Evolutionary conservation across 2,329 filamentous ascomycete genomes (phyloP), one percentile per base, ranked within the genome.

Genomic region (Pezicula neosporulosa): DNA sequence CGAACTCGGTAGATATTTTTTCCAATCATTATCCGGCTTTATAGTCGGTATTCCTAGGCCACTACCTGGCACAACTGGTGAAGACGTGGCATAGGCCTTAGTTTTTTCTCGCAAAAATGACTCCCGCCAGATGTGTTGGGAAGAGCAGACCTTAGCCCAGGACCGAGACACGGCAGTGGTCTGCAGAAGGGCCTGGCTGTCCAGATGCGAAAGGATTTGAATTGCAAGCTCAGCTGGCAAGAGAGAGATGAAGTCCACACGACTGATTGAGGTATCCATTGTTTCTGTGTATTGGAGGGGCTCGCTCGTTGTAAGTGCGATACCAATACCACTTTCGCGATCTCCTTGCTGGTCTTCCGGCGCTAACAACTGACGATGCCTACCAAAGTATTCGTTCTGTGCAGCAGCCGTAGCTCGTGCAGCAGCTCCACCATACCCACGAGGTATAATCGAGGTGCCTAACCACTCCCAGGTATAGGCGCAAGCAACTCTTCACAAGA

Each of bases 1-100:
- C 89, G 86, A 42, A 89, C 86, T 60, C 83, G 77, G 68, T 92
- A 96, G 66, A 97, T 89, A 58, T 84, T 81, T 70, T 70, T 88
- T 90, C 90, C 91, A 99, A 66, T 96, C 80, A 59, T 89, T 89
- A 36, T 78, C 77, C 4, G 84, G 84, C 3, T 68, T 67, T 27
- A 78, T 64, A 2, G 69, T 56, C 8, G 83, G 83, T 5, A 86
- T 69, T 36, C 83, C 83, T n/a, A 78, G 68, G 1, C 82, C 82
- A 2, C 68, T 66, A 33, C 81, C 81, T 0, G 82, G 76, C 49
- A 68, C 67, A 43, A 85, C 69, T 2, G 76, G 72, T 0, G 67
- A 67, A 50, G 79, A 75, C 3, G 80, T 84, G 18, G 83, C 83
- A 65, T 80, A 86, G 0, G 82, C 83, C 27, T 66, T 66, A 0